Percentiles rank a stretch among this genome's conserved stretches.
Conservation (phyloP, 1,284 basidiomycete species). For the Gomphus sp. region DNA sequence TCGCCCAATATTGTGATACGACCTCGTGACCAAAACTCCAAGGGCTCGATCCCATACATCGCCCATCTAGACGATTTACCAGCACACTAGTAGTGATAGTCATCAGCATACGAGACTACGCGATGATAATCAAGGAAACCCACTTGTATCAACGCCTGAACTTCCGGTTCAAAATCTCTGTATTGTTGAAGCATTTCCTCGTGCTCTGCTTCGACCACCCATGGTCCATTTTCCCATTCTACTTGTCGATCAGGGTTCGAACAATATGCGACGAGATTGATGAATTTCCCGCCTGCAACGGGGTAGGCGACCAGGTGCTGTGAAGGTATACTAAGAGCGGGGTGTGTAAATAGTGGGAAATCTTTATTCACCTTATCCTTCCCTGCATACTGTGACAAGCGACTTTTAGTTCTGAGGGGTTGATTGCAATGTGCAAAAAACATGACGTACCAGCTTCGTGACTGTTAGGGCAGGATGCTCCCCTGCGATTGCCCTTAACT, state of each 20-base stretch:
- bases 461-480: conserved; percentile 4
- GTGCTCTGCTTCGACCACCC: conserved; percentile 25
- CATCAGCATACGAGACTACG: too few species aligned
- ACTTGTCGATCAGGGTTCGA: conserved; percentile 23
- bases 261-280: conserved; percentile 34
- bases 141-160: conserved; percentile 30
- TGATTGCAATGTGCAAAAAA: not conserved
- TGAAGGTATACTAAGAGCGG: too few species aligned
- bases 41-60: conserved; percentile 25
- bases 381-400: conserved; percentile 30
- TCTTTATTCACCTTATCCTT: not conserved
- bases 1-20: conserved; percentile 42
- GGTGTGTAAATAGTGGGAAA: too few species aligned
- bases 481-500: not conserved
- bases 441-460: conserved; percentile 25
- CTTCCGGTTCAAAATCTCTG: conserved; percentile 32
- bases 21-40: conserved; percentile 29
- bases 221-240: conserved; percentile 24
- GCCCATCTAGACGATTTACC: conserved; percentile 23
- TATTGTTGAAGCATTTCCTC: conserved; percentile 26
- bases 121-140: conserved; percentile 6
- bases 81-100: conserved; percentile 3
- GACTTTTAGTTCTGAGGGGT: not conserved
- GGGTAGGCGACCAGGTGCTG: conserved; percentile 30
- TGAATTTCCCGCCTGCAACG: conserved; percentile 28